Conservation (phyloP, 202 grass and related monocot species). For the Eragrostis tef region DNA sequence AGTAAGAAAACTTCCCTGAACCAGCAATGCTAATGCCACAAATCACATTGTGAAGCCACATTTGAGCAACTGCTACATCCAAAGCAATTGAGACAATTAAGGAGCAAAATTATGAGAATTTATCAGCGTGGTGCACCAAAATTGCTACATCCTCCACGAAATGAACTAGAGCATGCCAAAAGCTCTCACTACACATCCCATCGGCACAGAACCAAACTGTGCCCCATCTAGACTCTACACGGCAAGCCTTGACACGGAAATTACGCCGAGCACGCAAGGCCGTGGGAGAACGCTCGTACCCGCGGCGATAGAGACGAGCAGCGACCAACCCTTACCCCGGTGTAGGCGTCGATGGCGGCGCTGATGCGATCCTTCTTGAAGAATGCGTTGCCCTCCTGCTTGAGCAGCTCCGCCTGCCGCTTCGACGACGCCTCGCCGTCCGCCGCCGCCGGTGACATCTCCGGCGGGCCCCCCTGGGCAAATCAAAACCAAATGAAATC, state of each 20-base stretch:
- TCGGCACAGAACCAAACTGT: neutral
- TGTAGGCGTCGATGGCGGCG: constrained; percentile 94
- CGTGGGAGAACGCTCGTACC: neutral
- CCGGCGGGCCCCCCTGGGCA: constrained; percentile 11
- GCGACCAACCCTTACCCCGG: constrained; percentile 52
- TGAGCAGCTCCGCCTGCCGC: constrained; percentile 77
- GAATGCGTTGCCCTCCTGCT: constrained; percentile 76
- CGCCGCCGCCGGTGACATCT: constrained; percentile 60
- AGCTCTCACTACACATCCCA: too few species aligned
- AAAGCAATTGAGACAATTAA: neutral
- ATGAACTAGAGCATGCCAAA: too few species aligned
- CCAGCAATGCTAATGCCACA: neutral
- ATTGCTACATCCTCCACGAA: neutral
- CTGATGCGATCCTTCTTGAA: constrained; percentile 88
- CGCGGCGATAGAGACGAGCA: neutral
- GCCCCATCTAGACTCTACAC: neutral
- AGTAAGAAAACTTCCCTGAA: neutral
- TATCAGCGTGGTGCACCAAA: neutral
- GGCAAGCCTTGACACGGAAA: neutral
- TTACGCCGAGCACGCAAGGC: neutral
- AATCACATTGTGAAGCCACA: neutral
- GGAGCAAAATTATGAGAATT: neutral
- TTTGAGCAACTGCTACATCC: neutral
- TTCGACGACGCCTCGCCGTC: constrained; percentile 49
- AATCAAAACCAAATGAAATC: neutral